These are phyloP conservation scores for Phycomyces nitens DNA, from an alignment of 192 early-diverging fungal genomes.

Conservation along the genomic window DNA sequence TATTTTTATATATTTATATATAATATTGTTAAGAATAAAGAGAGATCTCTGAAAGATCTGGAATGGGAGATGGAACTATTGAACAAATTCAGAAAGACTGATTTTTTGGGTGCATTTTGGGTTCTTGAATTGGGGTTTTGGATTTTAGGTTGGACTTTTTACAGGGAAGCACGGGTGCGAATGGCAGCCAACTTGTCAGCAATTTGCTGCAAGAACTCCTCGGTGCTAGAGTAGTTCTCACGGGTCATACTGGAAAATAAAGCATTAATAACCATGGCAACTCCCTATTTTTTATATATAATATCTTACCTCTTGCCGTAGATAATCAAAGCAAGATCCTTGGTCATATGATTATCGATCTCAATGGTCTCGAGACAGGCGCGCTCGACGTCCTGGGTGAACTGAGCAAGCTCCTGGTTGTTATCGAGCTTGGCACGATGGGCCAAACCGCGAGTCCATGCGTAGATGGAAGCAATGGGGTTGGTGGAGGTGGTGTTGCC, in stretches of 20 bases:
- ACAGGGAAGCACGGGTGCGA: slow-evolving; percentile 24
- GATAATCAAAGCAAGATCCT: slow-evolving; percentile 95
- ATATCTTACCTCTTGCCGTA: slow-evolving; percentile 68
- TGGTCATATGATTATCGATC: slow-evolving; percentile 86
- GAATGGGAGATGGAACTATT: too few species aligned
- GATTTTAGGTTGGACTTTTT: slow-evolving; percentile 5
- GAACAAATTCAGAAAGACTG: too few species aligned
- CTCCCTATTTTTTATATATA: too few species aligned
- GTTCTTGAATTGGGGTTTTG: background rate
- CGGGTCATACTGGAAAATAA: slow-evolving; percentile 55
- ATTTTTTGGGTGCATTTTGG: too few species aligned
- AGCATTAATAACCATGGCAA: too few species aligned
- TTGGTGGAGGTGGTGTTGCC: slow-evolving; percentile 94
- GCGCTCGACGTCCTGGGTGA: slow-evolving; percentile 76
- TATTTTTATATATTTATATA: too few species aligned
- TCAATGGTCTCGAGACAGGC: slow-evolving; percentile 91
- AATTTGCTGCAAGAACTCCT: slow-evolving; percentile 85
- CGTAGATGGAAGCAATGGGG: slow-evolving; percentile 96
- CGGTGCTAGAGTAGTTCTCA: slow-evolving; percentile 82
- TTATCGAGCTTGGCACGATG: slow-evolving; percentile 94
- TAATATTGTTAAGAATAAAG: too few species aligned
- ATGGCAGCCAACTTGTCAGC: slow-evolving; percentile 45
- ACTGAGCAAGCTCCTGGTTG: slow-evolving; percentile 68
- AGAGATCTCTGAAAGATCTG: too few species aligned
- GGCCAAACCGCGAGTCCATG: slow-evolving; percentile 89